Evolutionary conservation across 176 grass and related monocot genomes (phyloP).

Genomic region (Microstegium vimineum): DNA sequence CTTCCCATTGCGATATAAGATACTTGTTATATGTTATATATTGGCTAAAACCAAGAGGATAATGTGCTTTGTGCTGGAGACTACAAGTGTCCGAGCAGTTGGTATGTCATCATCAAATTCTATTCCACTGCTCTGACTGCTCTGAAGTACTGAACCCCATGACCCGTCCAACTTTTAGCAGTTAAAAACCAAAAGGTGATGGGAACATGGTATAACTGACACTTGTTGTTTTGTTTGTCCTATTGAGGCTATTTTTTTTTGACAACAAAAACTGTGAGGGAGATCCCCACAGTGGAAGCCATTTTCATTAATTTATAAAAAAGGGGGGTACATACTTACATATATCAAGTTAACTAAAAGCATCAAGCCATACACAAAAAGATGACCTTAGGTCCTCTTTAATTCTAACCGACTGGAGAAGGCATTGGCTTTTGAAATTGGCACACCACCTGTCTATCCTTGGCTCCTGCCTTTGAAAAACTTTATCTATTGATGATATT

Average conservation of each 20-base stretch:
- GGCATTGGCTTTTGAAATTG: no score
- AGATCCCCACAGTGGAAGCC: no score
- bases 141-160: neutral
- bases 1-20: neutral
- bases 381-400: no score
- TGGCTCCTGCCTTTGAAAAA: no score
- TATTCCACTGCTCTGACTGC: neutral
- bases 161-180: conserved; percentile 27
- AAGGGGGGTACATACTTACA: no score
- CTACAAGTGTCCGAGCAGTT: conserved; percentile 22
- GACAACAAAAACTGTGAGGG: no score
- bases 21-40: neutral
- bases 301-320: no score
- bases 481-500: conserved; percentile 22
- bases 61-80: neutral
- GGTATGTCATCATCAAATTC: conserved; percentile 14
- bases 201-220: neutral
- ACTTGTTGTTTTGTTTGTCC: neutral
- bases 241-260: no score
- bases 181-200: conserved; percentile 34
- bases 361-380: no score
- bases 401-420: no score
- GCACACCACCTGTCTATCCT: no score
- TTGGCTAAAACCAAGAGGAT: neutral
- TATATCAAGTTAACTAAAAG: no score